phyloP scores from a whole-genome alignment of 2,329 filamentous ascomycete genomes.

The Aspergillus neotritici region DNA sequence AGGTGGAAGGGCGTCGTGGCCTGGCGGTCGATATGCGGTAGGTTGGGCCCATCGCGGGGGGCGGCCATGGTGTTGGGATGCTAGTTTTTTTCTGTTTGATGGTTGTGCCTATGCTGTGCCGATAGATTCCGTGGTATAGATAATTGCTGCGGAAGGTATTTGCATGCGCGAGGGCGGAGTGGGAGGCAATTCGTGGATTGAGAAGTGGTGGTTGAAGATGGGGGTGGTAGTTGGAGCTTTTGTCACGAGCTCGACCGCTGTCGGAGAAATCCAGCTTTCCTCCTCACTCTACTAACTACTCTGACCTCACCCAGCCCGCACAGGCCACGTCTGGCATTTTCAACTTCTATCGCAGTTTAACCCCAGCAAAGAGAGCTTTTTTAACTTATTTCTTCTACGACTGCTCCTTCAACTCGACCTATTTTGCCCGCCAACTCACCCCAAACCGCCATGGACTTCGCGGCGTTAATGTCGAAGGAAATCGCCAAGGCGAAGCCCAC shows the following conservation, averaged over 20 bases:
- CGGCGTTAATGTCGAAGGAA: constrained; percentile 84
- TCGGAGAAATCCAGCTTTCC: constrained; percentile 1
- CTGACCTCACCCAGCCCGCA: neutral
- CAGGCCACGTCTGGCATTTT: too few relatives aligned
- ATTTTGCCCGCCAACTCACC: neutral
- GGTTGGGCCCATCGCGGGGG: constrained; percentile 23
- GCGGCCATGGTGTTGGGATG: constrained; percentile 14
- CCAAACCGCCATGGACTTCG: constrained; percentile 75
- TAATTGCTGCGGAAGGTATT: neutral
- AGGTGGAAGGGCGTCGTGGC: constrained; percentile 74
- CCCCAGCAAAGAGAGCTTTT: too few relatives aligned
- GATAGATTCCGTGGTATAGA: too few relatives aligned
- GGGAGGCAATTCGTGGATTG: neutral
- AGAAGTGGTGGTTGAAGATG: constrained; percentile 1
- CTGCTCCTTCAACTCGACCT: neutral
- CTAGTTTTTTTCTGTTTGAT: neutral
- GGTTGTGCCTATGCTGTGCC: neutral
- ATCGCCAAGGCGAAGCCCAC: constrained; percentile 71
- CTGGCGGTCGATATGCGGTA: constrained; percentile 57
- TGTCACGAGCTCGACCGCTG: constrained; percentile 7
- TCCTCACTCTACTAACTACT: neutral
- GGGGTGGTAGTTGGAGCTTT: constrained; percentile 2
- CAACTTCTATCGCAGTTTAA: too few relatives aligned
- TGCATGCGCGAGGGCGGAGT: neutral
- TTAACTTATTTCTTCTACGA: neutral